A percentile compares a stretch with the other conserved stretches of the same genome.
Evolutionary conservation across 2,329 filamentous ascomycete species (phyloP).

Genomic region (Diaporthe capsici): DNA sequence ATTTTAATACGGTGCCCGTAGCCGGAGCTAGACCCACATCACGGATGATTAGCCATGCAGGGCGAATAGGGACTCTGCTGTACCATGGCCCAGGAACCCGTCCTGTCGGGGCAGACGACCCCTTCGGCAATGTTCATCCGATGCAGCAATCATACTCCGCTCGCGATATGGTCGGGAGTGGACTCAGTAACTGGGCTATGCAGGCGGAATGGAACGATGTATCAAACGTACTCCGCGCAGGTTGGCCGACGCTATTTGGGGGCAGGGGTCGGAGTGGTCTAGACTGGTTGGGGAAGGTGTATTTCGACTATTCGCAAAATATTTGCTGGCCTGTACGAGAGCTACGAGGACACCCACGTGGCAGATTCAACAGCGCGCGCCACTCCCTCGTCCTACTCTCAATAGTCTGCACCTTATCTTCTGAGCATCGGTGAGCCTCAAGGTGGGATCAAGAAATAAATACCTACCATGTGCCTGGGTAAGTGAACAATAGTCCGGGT

Average conservation of each 20-base stretch:
- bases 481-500: neutral
- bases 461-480: neutral
- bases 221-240: constrained; percentile 28
- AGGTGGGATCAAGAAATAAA: neutral
- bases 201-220: constrained; percentile 20
- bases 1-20: constrained; percentile 12
- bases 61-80: neutral
- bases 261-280: constrained; percentile 16
- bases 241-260: constrained; percentile 21
- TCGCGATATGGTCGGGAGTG: neutral
- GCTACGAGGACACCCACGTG: constrained; percentile 21
- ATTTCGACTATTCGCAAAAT: constrained; percentile 3
- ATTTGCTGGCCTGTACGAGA: neutral
- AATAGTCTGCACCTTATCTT: neutral
- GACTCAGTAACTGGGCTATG: constrained; percentile 7
- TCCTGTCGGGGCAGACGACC: constrained; percentile 7
- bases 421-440: neutral
- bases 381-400: neutral
- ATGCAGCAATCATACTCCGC: constrained; percentile 25
- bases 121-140: constrained; percentile 24
- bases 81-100: neutral
- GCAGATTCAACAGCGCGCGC: neutral
- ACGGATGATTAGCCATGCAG: neutral
- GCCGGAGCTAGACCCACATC: neutral
- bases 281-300: constrained; percentile 16